phyloP scores from a whole-genome alignment of 208 protist species.

The Novymonas esmeraldas region DNA sequence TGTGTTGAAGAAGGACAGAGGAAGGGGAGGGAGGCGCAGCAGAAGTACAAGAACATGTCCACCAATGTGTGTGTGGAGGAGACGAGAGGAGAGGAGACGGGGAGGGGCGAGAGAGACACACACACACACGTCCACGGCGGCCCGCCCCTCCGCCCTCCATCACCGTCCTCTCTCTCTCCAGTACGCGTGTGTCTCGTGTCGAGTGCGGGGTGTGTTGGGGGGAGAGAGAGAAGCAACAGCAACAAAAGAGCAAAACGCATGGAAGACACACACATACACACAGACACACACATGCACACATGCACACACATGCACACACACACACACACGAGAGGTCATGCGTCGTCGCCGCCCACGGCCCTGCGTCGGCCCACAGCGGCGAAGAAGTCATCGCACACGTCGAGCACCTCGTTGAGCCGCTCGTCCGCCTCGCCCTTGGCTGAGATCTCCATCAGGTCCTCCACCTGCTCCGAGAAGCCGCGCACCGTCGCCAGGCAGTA shows the following conservation, averaged over 20 bases:
- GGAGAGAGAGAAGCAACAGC: too few species aligned
- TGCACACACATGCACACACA: slow-evolving; percentile 6
- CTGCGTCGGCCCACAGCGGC: slow-evolving; percentile 38
- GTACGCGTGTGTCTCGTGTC: too few species aligned
- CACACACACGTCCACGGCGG: too few species aligned
- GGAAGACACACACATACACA: background rate
- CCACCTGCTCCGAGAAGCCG: slow-evolving; percentile 62
- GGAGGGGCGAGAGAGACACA: too few species aligned
- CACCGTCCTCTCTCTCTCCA: too few species aligned
- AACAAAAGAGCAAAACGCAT: background rate
- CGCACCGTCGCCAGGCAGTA: slow-evolving; percentile 71
- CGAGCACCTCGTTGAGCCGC: slow-evolving; percentile 84
- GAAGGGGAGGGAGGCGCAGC: too few species aligned
- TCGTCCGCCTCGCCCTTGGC: slow-evolving; percentile 80
- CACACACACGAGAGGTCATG: slow-evolving; percentile 4
- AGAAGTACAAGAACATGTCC: too few species aligned
- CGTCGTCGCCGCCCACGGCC: slow-evolving; percentile 3
- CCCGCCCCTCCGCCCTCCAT: too few species aligned
- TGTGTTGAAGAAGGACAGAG: too few species aligned
- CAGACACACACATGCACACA: background rate
- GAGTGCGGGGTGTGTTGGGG: too few species aligned
- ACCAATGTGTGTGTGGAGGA: too few species aligned
- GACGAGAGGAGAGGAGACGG: too few species aligned
- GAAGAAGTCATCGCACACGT: slow-evolving; percentile 86
- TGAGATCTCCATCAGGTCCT: slow-evolving; percentile 78